Evolutionary conservation across 352 stramenopile genomes (phyloP).

Genomic region (Discostella stelligera): DNA sequence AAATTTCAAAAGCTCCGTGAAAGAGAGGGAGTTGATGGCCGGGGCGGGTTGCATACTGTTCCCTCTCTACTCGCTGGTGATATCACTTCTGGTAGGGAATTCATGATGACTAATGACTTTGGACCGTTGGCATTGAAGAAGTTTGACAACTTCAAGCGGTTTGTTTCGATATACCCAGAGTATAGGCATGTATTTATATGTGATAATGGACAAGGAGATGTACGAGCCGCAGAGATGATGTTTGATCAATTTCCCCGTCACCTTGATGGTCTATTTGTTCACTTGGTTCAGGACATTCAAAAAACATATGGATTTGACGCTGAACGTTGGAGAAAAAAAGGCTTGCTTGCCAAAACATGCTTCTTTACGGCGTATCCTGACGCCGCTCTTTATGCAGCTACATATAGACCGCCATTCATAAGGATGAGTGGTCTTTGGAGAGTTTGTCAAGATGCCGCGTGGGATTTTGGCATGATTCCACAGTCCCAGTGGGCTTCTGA

Average conservation of each 20-base stretch:
- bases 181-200: conserved; percentile 98
- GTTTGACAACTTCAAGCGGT: conserved; percentile 91
- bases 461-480: conserved; percentile 75
- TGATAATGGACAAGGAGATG: conserved; percentile 91
- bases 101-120: conserved; percentile 94
- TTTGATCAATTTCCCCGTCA: conserved; percentile 75
- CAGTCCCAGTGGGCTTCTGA: conserved; percentile 73
- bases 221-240: conserved; percentile 80
- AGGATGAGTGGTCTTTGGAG: conserved; percentile 64
- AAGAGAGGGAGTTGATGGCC: conserved; percentile 44
- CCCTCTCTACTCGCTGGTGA: conserved; percentile 93
- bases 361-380: conserved; percentile 81
- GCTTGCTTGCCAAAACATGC: conserved; percentile 62
- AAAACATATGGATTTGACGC: conserved; percentile 75
- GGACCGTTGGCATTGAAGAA: conserved; percentile 97
- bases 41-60: conserved; percentile 92
- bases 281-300: conserved; percentile 68
- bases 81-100: conserved; percentile 90
- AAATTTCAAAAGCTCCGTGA: conserved; percentile 93
- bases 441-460: conserved; percentile 75
- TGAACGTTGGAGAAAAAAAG: conserved; percentile 70
- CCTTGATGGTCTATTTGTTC: conserved; percentile 77
- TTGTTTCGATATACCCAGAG: conserved; percentile 96
- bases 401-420: conserved; percentile 70
- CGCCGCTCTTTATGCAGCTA: conserved; percentile 76